Conservation (phyloP, 2,329 filamentous ascomycete species). For the Stagonosporopsis vannaccii region DNA sequence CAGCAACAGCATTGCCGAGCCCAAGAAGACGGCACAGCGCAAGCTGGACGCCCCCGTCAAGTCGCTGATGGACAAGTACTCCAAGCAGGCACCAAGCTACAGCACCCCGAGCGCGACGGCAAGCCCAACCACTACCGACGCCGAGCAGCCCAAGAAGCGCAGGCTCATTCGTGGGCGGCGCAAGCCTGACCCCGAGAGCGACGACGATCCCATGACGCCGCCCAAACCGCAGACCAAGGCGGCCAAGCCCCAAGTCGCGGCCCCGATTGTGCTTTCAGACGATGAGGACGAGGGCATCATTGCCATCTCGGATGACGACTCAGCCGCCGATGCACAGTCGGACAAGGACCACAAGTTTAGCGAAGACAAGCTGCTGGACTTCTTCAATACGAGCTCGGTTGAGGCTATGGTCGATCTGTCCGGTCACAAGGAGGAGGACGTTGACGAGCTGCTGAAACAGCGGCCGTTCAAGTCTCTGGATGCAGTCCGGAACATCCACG, state of each 20-base stretch:
- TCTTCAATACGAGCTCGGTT: conserved; percentile 80
- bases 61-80: conserved; percentile 65
- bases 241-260: conserved; percentile 14
- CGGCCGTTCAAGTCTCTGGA: conserved; percentile 76
- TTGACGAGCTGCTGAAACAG: conserved; percentile 72
- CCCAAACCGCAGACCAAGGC: conserved; percentile 28
- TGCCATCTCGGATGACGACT: conserved; percentile 52
- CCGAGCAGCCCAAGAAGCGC: conserved; percentile 40
- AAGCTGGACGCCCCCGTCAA: conserved; percentile 62
- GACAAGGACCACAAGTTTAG: conserved; percentile 45
- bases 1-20: conserved; percentile 24
- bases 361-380: conserved; percentile 71
- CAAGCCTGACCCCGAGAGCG: conserved; percentile 35
- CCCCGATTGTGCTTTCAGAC: conserved; percentile 28
- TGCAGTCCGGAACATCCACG: conserved; percentile 70
- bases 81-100: conserved; percentile 32
- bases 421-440: conserved; percentile 72
- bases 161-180: conserved; percentile 61
- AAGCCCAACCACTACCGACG: conserved; percentile 21
- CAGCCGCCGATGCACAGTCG: conserved; percentile 49
- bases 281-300: conserved; percentile 46
- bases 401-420: conserved; percentile 84
- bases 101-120: conserved; percentile 21
- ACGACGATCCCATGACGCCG: conserved; percentile 25
- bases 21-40: conserved; percentile 61